These are phyloP conservation scores for Baudoinia panamericana DNA, from an alignment of 495 filamentous ascomycete genomes.

Conservation along the genomic window DNA sequence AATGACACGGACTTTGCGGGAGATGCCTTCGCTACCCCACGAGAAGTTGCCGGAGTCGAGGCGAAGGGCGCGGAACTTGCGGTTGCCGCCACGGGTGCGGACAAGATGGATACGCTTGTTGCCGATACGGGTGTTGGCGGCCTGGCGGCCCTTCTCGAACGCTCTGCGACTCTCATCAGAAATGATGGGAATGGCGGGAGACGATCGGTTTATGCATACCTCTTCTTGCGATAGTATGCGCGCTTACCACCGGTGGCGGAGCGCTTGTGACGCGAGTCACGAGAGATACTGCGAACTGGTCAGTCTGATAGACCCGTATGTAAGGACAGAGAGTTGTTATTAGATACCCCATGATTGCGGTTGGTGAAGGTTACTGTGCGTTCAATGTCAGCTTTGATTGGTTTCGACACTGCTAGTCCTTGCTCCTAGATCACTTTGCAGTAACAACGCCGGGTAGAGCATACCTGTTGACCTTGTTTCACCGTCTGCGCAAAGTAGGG, in stretches of 20 bases:
- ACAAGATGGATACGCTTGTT: constrained; percentile 97
- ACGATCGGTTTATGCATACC: constrained; percentile 44
- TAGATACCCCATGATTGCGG: constrained; percentile 75
- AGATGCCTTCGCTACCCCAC: constrained; percentile 92
- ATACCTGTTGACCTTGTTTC: background rate
- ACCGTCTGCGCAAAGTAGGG: background rate
- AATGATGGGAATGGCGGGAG: constrained; percentile 16
- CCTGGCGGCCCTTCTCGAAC: constrained; percentile 98
- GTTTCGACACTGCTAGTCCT: no score
- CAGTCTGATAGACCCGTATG: no score
- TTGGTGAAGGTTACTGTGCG: constrained; percentile 41
- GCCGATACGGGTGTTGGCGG: constrained; percentile 98
- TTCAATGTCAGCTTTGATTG: background rate
- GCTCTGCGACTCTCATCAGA: constrained; percentile 44
- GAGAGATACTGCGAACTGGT: constrained; percentile 67
- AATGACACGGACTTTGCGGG: constrained; percentile 98
- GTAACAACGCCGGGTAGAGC: no score
- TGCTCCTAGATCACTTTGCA: no score
- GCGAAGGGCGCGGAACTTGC: constrained; percentile 97
- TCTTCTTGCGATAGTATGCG: constrained; percentile 80
- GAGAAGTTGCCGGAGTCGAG: constrained; percentile 99
- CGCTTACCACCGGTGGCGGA: constrained; percentile 94
- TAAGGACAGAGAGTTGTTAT: no score
- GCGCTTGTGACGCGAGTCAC: constrained; percentile 98
- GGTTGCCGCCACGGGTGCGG: constrained; percentile 96